Percentiles rank a stretch among this genome's conserved stretches.
phyloP scores from a whole-genome alignment of 768 basidiomycete genomes.

The Mycena sanguinolenta region DNA sequence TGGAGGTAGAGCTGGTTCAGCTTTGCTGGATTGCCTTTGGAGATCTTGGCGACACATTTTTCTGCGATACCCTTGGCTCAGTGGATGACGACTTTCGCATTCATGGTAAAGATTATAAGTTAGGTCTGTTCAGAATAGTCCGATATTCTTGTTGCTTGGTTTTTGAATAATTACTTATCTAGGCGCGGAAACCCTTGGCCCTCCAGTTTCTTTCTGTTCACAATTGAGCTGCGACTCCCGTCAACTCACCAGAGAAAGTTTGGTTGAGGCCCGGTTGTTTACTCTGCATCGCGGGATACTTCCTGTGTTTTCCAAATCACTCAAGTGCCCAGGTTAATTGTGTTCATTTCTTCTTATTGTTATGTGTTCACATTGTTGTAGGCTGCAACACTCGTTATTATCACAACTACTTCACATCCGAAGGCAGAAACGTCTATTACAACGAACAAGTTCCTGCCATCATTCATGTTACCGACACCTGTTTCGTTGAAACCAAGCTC shows the following conservation, averaged over 20 bases:
- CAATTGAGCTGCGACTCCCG: background rate
- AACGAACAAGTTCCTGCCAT: too few relatives aligned
- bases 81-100: background rate
- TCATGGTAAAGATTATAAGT: background rate
- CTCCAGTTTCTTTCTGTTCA: background rate
- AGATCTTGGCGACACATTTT: slow-evolving; percentile 5
- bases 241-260: background rate
- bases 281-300: slow-evolving; percentile 18
- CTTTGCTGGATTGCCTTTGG: slow-evolving; percentile 16
- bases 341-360: too few relatives aligned
- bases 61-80: background rate
- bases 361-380: too few relatives aligned
- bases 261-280: slow-evolving; percentile 7
- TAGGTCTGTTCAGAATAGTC: background rate
- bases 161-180: background rate
- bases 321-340: background rate
- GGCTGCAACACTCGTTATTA: too few relatives aligned
- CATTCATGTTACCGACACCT: too few relatives aligned
- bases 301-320: slow-evolving; percentile 21
- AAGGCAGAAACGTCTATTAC: too few relatives aligned
- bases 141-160: background rate
- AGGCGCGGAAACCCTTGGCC: background rate
- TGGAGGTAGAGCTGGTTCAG: background rate
- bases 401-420: too few relatives aligned
- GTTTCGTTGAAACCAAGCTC: too few relatives aligned